Conservation (phyloP, 306 rosid species). For the Vicia villosa region DNA sequence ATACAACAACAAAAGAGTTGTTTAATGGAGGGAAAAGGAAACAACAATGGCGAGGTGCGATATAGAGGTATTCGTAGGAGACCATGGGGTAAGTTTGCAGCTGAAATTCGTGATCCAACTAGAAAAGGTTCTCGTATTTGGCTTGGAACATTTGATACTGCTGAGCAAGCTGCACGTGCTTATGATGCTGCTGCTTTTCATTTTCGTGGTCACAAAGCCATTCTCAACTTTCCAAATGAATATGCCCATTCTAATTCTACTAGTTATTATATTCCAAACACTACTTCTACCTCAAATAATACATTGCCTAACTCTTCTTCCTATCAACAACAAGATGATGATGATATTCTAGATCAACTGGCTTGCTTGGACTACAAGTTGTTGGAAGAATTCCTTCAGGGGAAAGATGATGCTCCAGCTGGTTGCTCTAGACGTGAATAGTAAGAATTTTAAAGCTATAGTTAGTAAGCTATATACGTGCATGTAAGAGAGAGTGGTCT, state of each 20-base stretch:
- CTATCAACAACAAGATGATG: neutral
- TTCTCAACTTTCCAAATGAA: conserved; percentile 87
- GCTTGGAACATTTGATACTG: conserved; percentile 84
- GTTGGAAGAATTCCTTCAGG: conserved; percentile 59
- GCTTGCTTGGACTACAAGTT: conserved; percentile 61
- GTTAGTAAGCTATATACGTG: neutral
- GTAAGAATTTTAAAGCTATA: neutral
- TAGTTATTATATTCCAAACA: neutral
- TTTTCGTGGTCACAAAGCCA: conserved; percentile 74
- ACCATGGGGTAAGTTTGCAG: conserved; percentile 93
- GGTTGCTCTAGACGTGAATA: neutral
- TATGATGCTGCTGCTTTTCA: conserved; percentile 83
- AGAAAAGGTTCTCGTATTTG: conserved; percentile 78
- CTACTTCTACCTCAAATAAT: neutral
- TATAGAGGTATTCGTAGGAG: conserved; percentile 77
- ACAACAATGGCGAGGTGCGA: conserved; percentile 19
- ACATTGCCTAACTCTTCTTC: neutral
- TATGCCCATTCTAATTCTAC: conserved; percentile 16
- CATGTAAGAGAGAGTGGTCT: neutral
- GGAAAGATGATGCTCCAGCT: neutral
- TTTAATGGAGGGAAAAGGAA: conserved; percentile 53
- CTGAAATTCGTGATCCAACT: conserved; percentile 87
- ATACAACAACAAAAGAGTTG: neutral
- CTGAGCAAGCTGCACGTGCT: conserved; percentile 84
- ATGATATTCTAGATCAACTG: conserved; percentile 45